Conservation (phyloP, 2,329 filamentous ascomycete species). For the Phyllosticta ampelicida region DNA sequence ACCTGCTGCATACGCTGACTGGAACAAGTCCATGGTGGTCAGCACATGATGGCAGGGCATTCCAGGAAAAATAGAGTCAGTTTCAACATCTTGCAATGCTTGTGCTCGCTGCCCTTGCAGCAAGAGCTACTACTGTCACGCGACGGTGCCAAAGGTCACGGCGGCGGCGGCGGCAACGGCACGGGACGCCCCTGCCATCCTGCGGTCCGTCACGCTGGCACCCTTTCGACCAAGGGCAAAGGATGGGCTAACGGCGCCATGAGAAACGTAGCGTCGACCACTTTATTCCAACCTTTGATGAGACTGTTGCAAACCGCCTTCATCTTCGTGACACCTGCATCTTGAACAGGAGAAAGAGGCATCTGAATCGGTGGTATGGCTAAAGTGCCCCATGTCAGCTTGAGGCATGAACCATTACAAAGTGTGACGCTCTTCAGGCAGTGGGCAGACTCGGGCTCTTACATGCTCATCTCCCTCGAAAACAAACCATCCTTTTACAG, state of each 20-base stretch:
- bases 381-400: background rate
- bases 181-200: background rate
- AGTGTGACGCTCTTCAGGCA: background rate
- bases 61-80: background rate
- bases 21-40: background rate
- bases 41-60: background rate
- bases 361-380: background rate
- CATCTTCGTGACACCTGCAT: background rate
- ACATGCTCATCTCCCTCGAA: background rate
- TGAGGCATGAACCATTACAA: background rate
- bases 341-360: background rate
- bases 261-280: background rate
- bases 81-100: background rate
- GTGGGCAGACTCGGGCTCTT: background rate
- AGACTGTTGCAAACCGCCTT: background rate
- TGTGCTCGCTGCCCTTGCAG: background rate
- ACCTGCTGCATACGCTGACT: background rate
- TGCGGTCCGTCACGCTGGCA: background rate
- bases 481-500: too few species aligned
- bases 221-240: background rate
- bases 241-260: background rate
- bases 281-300: background rate
- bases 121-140: background rate
- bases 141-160: background rate
- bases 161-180: background rate